Evolutionary conservation across 495 filamentous ascomycete species (phyloP).

Genomic region (Neurospora africana): DNA sequence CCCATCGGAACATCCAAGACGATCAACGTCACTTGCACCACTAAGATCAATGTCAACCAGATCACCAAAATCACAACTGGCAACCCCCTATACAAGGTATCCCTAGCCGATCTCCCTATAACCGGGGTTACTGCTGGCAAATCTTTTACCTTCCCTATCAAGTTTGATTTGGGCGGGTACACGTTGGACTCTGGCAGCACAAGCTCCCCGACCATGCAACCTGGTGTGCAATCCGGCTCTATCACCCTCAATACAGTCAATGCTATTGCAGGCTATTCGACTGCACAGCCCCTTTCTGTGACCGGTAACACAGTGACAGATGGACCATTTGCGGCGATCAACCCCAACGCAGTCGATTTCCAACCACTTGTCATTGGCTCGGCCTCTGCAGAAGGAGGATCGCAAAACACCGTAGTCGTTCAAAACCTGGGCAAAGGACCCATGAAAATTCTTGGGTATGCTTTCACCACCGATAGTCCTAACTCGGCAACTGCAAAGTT

Average conservation of each 20-base stretch:
- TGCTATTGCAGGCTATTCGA: conserved; percentile 15
- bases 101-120: conserved; percentile 22
- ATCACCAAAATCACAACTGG: conserved; percentile 19
- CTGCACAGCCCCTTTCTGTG: conserved; percentile 23
- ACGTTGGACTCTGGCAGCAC: conserved; percentile 15
- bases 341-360: conserved; percentile 27
- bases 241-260: conserved; percentile 17
- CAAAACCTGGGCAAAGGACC: conserved; percentile 23
- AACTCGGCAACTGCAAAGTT: conserved; percentile 4
- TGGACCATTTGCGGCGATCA: conserved; percentile 23
- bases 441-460: conserved; percentile 29
- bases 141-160: conserved; percentile 26
- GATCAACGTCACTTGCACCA: conserved; percentile 24
- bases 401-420: conserved; percentile 22
- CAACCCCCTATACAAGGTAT: conserved; percentile 21
- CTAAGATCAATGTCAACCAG: conserved; percentile 23
- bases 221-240: conserved; percentile 13
- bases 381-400: conserved; percentile 13
- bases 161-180: conserved; percentile 26
- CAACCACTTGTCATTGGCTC: conserved; percentile 24
- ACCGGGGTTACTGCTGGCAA: conserved; percentile 20
- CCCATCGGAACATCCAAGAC: conserved; percentile 18
- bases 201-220: conserved; percentile 7
- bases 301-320: conserved; percentile 10
- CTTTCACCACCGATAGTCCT: conserved; percentile 14